Evolutionary conservation across 306 rosid species (phyloP), one percentile per base, ranked within the genome.

Genomic region (Calophaca sinica): DNA sequence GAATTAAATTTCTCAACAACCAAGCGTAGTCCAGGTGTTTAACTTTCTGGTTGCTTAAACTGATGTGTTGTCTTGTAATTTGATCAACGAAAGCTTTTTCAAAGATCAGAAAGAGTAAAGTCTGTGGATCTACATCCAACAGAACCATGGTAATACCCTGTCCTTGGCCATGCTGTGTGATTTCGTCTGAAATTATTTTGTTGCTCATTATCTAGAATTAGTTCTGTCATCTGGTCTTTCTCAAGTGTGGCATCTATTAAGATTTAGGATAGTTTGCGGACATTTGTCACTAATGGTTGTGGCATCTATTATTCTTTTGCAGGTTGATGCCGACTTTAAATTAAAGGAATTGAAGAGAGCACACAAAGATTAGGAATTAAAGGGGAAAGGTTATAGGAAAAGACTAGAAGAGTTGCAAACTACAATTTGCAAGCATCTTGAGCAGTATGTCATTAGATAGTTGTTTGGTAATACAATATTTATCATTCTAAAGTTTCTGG

Each of bases 101-200:
- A 85, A 63, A 84, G 84, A 70, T 88, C 91, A 32, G 91, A 90
- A 62, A 85, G 90, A 87, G 93, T 90, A 0, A 90, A 90, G 78
- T 88, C 93, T 48, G 83, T 88, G 80, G 93, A 88, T 87, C 82
- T 84, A 4, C 91, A 90, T 85, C 93, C 91, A 66, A 82, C 90
- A 75, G 90, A 90, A 64, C 93, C 96, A 88, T 90, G 93, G 96
- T 90, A 90, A 60, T 62, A 39, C 76, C 12, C 76, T 38, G n/a
- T 50, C 60, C 44, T 48, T 60, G 42, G 14, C 39, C 59, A 32
- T 39, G 67, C 41, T 50, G 39, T 53, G 50, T 36, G 60, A 48
- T 51, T 69, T 61, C 72, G 7, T 44, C 39, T 49, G 10, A 20
- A 20, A 20, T 20, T 41, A 8, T 28, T 54, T 61, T 63, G 28